phyloP scores from a whole-genome alignment of 2,329 filamentous ascomycete species.

The Aspergillus carbonarius region DNA sequence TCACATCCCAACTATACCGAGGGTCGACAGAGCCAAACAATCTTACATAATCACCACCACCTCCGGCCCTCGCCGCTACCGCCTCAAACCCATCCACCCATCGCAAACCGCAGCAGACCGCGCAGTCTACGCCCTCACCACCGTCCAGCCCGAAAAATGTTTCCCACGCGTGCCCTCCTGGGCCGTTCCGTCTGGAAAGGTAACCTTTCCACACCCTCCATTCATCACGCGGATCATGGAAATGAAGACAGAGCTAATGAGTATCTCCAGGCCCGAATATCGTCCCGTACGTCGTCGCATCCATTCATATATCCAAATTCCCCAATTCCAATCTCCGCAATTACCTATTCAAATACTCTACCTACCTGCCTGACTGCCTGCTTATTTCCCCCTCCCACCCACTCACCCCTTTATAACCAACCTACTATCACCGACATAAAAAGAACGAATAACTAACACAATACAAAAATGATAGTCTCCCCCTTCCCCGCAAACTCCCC shows the following conservation, averaged over 20 bases:
- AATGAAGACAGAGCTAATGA: neutral
- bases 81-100: slow-evolving; percentile 4
- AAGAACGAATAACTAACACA: slow-evolving; percentile 1
- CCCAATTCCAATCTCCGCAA: slow-evolving; percentile 2
- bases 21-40: no score
- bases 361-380: neutral
- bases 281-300: slow-evolving; percentile 61
- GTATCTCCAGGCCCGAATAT: slow-evolving; percentile 62
- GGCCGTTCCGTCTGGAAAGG: slow-evolving; percentile 89
- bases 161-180: slow-evolving; percentile 65
- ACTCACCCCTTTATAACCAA: no score
- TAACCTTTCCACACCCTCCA: slow-evolving; percentile 38
- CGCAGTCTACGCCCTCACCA: slow-evolving; percentile 19
- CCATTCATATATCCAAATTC: neutral
- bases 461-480: slow-evolving; percentile 34
- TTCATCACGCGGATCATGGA: slow-evolving; percentile 7
- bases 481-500: slow-evolving; percentile 43
- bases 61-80: neutral
- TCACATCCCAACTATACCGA: no score
- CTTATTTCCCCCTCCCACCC: no score
- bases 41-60: neutral
- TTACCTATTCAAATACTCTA: no score
- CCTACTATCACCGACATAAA: no score
- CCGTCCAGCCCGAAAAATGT: slow-evolving; percentile 54
- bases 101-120: slow-evolving; percentile 16